A percentile compares a stretch with the other conserved stretches of the same genome.
These are phyloP conservation scores for Arachnomyces sp. DNA, from an alignment of 2,329 filamentous ascomycete genomes.

Conservation along the genomic window DNA sequence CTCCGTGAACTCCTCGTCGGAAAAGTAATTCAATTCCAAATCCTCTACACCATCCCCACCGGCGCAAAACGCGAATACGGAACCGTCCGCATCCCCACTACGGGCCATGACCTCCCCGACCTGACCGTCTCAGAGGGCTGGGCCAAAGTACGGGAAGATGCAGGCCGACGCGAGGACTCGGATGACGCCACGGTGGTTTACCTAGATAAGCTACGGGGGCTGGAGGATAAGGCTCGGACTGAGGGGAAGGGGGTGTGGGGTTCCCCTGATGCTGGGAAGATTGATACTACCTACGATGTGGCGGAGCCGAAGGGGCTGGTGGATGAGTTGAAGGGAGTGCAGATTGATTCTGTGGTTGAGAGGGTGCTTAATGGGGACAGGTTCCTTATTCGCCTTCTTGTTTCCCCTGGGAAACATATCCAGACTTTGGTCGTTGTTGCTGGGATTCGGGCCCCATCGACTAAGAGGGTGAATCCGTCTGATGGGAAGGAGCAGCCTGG, in stretches of 20 bases:
- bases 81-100: conserved; percentile 57
- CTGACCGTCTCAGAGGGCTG: conserved; percentile 79
- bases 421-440: conserved; percentile 85
- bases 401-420: conserved; percentile 74
- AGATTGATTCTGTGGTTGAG: conserved; percentile 79
- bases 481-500: conserved; percentile 74
- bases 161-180: conserved; percentile 72
- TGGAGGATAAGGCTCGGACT: conserved; percentile 69
- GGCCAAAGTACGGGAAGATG: conserved; percentile 89
- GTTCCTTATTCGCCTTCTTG: conserved; percentile 70
- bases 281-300: conserved; percentile 75
- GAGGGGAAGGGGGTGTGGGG: conserved; percentile 78
- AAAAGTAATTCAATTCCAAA: conserved; percentile 74
- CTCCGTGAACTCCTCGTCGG: conserved; percentile 76
- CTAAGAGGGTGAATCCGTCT: conserved; percentile 69
- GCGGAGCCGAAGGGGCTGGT: conserved; percentile 66
- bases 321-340: conserved; percentile 75
- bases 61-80: conserved; percentile 77
- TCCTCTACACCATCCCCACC: conserved; percentile 80
- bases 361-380: conserved; percentile 86
- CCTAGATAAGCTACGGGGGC: conserved; percentile 66
- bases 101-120: conserved; percentile 67
- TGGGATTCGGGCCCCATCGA: conserved; percentile 81
- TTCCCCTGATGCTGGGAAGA: conserved; percentile 51
- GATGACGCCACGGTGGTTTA: conserved; percentile 51